phyloP scores from a whole-genome alignment of 192 early-diverging fungal genomes.

The Backusella circina region DNA sequence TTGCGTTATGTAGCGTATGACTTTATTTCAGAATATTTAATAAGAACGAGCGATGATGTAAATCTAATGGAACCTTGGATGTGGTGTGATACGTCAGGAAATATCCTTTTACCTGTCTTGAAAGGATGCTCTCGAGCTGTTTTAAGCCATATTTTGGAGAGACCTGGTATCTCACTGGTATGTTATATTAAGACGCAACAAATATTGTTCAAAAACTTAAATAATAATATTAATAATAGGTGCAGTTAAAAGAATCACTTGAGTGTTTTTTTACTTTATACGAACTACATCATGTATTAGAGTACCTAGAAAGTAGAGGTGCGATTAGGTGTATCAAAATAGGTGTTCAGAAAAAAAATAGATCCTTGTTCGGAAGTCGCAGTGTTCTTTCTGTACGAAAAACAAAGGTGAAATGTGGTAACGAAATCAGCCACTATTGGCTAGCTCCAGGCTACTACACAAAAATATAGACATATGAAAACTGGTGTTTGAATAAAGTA shows the following conservation, averaged over 20 bases:
- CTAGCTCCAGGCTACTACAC: background rate
- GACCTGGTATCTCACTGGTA: constrained; percentile 1
- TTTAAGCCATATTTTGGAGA: background rate
- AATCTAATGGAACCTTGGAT: background rate
- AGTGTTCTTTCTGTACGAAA: background rate
- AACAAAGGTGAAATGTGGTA: background rate
- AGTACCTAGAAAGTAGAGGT: background rate
- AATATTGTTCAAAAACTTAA: background rate
- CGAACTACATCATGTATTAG: background rate
- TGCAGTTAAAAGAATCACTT: background rate
- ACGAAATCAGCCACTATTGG: constrained; percentile 7
- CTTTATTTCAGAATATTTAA: background rate
- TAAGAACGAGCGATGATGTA: background rate
- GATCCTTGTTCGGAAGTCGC: background rate
- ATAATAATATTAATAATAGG: background rate
- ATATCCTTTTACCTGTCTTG: background rate
- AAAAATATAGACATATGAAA: background rate
- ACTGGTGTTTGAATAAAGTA: background rate
- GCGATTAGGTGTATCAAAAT: background rate
- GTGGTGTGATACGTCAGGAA: constrained; percentile 1
- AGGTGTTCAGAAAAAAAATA: background rate
- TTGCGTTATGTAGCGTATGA: background rate
- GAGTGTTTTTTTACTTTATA: background rate
- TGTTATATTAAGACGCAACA: background rate
- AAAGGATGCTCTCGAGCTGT: background rate